phyloP scores from a whole-genome alignment of 306 rosid genomes.

The Gleditsia sinensis region DNA sequence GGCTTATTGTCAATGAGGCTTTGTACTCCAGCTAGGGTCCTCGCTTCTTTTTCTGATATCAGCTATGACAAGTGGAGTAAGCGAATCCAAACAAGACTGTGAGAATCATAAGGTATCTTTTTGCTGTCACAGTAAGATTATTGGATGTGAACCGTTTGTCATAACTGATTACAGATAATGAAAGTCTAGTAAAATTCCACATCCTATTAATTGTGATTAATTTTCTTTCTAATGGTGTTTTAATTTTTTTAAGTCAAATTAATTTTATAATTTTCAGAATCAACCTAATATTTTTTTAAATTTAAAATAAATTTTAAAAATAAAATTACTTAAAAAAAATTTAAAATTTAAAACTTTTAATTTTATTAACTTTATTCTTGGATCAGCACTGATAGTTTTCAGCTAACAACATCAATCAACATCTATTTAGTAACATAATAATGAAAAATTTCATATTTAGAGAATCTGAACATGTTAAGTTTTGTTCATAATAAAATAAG shows the following conservation, averaged over 20 bases:
- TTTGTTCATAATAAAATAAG: not conserved
- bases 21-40: too few relatives aligned
- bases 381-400: too few relatives aligned
- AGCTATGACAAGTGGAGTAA: not conserved
- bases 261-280: too few relatives aligned
- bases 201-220: constrained; percentile 25
- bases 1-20: too few relatives aligned
- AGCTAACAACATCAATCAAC: constrained; percentile 1
- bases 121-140: too few relatives aligned
- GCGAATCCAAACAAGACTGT: constrained; percentile 3
- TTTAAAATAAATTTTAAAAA: too few relatives aligned
- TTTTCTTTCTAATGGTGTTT: constrained; percentile 17
- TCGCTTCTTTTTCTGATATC: too few relatives aligned
- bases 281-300: too few relatives aligned
- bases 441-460: not conserved
- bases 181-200: not conserved
- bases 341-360: too few relatives aligned
- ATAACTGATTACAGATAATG: not conserved
- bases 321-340: too few relatives aligned
- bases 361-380: too few relatives aligned
- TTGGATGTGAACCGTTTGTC: not conserved
- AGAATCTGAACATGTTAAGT: not conserved
- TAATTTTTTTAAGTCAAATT: not conserved
- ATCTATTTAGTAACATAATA: not conserved
- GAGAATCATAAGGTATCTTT: too few relatives aligned